Evolutionary conservation across 345 rosid genomes (phyloP).

Genomic region (Cardamine chenopodiifolia): DNA sequence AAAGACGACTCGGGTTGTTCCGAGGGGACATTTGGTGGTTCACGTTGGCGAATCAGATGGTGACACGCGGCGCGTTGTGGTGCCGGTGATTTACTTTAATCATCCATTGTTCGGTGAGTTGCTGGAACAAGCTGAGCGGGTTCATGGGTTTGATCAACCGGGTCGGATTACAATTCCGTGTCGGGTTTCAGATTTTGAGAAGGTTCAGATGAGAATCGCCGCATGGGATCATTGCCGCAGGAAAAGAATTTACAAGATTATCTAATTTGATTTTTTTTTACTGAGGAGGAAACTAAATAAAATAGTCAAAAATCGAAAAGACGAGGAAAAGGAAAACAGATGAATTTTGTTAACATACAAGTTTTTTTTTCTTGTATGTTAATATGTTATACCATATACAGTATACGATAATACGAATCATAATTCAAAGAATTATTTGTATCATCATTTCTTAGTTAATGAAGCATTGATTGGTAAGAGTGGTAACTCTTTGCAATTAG

Average conservation of each 20-base stretch:
- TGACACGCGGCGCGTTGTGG: constrained; percentile 53
- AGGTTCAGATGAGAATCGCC: constrained; percentile 72
- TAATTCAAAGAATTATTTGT: constrained; percentile 26
- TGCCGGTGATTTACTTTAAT: constrained; percentile 81
- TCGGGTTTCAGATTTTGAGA: constrained; percentile 75
- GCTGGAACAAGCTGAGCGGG: constrained; percentile 72
- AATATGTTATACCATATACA: constrained; percentile 6
- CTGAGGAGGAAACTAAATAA: not conserved
- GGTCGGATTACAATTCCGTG: constrained; percentile 84
- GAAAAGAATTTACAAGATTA: constrained; percentile 28
- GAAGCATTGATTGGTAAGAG: no score
- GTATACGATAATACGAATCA: not conserved
- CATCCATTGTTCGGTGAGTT: constrained; percentile 83
- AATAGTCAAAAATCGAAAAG: not conserved
- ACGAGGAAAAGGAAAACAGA: not conserved
- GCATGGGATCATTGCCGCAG: constrained; percentile 53
- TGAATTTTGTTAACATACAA: constrained; percentile 30
- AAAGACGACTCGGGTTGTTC: constrained; percentile 46
- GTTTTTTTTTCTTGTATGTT: not conserved
- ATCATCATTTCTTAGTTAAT: no score
- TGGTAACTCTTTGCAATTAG: no score
- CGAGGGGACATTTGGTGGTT: constrained; percentile 77
- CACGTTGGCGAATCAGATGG: constrained; percentile 66
- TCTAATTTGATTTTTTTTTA: not conserved
- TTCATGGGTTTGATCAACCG: constrained; percentile 70